Evolutionary conservation across 768 basidiomycete species (phyloP).

Genomic region (Boletus coccyginus): DNA sequence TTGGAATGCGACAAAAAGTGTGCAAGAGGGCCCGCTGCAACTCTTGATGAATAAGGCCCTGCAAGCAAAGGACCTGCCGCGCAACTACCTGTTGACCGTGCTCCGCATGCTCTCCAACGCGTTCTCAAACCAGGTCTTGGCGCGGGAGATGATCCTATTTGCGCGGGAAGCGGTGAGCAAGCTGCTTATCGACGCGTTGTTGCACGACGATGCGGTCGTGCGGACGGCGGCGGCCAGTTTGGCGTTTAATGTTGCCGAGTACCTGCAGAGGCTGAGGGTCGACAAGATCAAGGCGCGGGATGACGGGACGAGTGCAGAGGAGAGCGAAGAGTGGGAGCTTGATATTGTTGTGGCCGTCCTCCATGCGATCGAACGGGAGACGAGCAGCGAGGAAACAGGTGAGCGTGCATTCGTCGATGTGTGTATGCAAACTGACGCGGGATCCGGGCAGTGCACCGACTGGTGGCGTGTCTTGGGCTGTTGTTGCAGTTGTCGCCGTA

Average conservation of each 20-base stretch:
- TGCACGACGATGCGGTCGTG: slow-evolving; percentile 66
- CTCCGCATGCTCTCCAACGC: slow-evolving; percentile 69
- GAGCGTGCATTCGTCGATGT: slow-evolving; percentile 26
- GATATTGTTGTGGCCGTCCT: slow-evolving; percentile 83
- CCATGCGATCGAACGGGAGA: slow-evolving; percentile 73
- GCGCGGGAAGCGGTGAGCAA: slow-evolving; percentile 41
- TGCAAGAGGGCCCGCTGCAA: slow-evolving; percentile 40
- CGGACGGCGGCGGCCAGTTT: slow-evolving; percentile 80
- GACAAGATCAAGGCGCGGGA: slow-evolving; percentile 36
- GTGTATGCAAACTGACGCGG: background rate
- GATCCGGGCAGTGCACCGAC: slow-evolving; percentile 64
- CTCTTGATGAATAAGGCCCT: slow-evolving; percentile 47
- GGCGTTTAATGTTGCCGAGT: slow-evolving; percentile 70
- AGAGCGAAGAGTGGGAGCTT: slow-evolving; percentile 80
- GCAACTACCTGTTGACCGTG: slow-evolving; percentile 62
- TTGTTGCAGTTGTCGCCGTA: slow-evolving; percentile 74
- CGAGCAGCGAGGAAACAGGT: slow-evolving; percentile 78
- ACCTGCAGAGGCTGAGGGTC: slow-evolving; percentile 60
- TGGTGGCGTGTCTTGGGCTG: slow-evolving; percentile 76
- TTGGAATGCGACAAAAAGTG: slow-evolving; percentile 42
- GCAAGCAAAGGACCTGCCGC: slow-evolving; percentile 29
- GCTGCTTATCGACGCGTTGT: slow-evolving; percentile 61
- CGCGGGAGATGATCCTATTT: slow-evolving; percentile 38
- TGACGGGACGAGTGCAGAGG: slow-evolving; percentile 40
- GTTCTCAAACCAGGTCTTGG: slow-evolving; percentile 46